Evolutionary conservation across 495 filamentous ascomycete species (phyloP), one percentile per base, ranked within the genome.

Genomic region (Talaromyces stipitatus): DNA sequence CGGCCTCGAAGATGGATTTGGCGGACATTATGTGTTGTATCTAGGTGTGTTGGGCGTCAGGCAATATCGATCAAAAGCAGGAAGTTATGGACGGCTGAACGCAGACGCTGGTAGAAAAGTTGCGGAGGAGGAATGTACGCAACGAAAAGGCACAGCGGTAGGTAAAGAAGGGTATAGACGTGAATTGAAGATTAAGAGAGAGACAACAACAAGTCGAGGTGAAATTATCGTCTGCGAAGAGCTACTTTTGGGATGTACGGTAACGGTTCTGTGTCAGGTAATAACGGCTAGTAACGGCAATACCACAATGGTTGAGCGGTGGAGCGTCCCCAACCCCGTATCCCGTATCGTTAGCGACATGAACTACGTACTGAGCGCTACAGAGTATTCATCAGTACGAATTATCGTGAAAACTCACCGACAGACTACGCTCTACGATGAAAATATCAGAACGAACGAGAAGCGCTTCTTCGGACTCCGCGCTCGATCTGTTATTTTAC

Each of bases 1-100:
- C 94, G 81, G 95, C 94, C 78, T 99, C 94, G 83, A 86, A 76
- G 68, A 99, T 97, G 58, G 92, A 87, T 78, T 99, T 99, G 74
- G 94, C 95, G 72, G 94, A 95, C 94, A 99, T 98, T 64, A 62
- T 80, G 68, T 80, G 68, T 57, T 62, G 29, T 61, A 33, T 27
- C 36, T 56, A 50, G 11, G 58, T 51, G 56, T 16, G 41, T 62
- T 66, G 56, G 62, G 54, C 45, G 29, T 50, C 16, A 18, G 36
- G n/a, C 16, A 10, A 32, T 16, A 9, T 38, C 33, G 18, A 38
- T 38, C 33, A 18, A 38, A 16, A 41, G 36, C n/a, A 41, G 18
- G 5, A 41, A 41, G 16, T 2, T 41, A 41, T 41, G 36, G 54
- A 30, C 36, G 36, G 36, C 36, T 41, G 36, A 18, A 41, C 36